Base-by-base conservation (phyloP, 768 basidiomycete species). In the Pleurotus giganteus region DNA sequence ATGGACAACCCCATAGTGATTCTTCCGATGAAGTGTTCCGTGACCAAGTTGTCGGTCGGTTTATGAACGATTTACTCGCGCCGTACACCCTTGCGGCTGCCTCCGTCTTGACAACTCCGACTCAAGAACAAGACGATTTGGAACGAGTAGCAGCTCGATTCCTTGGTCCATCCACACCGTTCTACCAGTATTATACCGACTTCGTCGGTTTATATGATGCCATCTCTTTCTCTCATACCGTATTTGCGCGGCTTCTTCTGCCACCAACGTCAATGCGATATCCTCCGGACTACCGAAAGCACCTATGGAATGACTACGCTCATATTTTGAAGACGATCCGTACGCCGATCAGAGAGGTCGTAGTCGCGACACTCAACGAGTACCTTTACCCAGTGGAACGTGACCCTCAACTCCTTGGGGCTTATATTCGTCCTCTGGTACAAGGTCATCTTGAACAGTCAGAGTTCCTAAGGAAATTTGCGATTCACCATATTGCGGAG, bases 161-260 rank as follows among this genome's bases (percentile, higher is more conserved):
- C 66, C 80, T 92, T n/a, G 85, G 87, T 0, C 58, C 76, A 0
- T 70, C 73, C 4, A 85, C 85, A 0, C 92, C 94, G 0, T 98
- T 98, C 75, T 97, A 85, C 74, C 94, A 96, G 67, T 92, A 89
- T 63, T 98, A 94, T 72, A 89, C 88, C 12, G 94, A 97, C 69
- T 88, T 97, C 65, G 77, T 96, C 54, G 85, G 82, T 1, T 72
- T 98, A n/a, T 98, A 95, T 70, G 90, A 92, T 63, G 82, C 92
- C 3, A 85, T 94, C 60, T 98, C 95, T 6, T 95, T 95, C 68
- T 82, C 86, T 2, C 84, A 98, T 63, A 76, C 79, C 0, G 68
- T 83, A 1, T 98, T 98, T 63, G 84, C 81, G 11, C 75, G 79
- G 2, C 77, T 96, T 11, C 77, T 97, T 12, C 75, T 95, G 5